Evolutionary conservation across 2,329 filamentous ascomycete genomes (phyloP).

Genomic region (Colletotrichum ledebouriae): DNA sequence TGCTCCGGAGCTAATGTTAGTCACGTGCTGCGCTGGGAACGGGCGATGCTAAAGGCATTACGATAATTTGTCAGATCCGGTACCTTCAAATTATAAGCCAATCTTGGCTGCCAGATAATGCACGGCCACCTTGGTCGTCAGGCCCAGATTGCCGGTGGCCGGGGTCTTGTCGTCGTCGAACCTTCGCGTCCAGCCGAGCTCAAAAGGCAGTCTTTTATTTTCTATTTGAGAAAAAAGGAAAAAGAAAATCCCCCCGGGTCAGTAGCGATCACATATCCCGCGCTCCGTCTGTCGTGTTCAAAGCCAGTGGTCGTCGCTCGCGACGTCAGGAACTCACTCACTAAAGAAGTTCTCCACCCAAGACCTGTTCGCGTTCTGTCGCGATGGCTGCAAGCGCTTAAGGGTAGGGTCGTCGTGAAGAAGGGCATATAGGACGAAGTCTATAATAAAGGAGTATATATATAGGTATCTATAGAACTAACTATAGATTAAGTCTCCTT

Average conservation of each 20-base stretch:
- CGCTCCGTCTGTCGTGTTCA: too few relatives aligned
- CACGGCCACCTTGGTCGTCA: conserved; percentile 27
- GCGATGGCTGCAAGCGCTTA: too few relatives aligned
- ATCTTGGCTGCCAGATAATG: conserved; percentile 22
- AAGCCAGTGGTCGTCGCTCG: too few relatives aligned
- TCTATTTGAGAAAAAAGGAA: not conserved
- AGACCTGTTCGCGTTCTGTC: conserved; percentile 37
- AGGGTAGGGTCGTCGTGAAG: too few relatives aligned
- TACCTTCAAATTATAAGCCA: not conserved
- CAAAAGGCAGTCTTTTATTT: conserved; percentile 15
- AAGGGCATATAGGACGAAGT: too few relatives aligned
- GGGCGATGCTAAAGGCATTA: too few relatives aligned
- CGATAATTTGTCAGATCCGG: not conserved
- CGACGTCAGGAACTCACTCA: conserved; percentile 3
- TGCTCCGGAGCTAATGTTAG: too few relatives aligned
- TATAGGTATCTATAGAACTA: too few relatives aligned
- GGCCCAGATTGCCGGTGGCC: conserved; percentile 21
- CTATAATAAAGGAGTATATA: too few relatives aligned
- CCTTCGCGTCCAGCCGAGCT: conserved; percentile 29
- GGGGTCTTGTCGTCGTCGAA: conserved; percentile 29
- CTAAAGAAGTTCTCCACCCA: conserved; percentile 43
- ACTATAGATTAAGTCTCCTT: too few relatives aligned
- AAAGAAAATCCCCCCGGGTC: not conserved
- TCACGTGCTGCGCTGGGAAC: too few relatives aligned
- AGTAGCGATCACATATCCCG: not conserved